Conservation (phyloP, 257 asterid species). For the Fraxinus cuspidata region DNA sequence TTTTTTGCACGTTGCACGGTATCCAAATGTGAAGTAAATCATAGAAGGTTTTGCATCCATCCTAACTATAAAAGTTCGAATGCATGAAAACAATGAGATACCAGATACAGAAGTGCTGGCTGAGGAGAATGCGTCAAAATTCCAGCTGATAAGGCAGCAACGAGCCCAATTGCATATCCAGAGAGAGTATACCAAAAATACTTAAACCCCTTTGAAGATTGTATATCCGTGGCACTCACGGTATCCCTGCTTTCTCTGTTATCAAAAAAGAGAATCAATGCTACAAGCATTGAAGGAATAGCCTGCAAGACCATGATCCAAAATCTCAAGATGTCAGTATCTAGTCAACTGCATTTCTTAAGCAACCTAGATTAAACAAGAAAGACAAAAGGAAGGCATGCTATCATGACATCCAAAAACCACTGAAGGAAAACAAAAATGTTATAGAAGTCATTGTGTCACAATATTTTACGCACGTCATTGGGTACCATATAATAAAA, state of each 20-base stretch:
- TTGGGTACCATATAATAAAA: background rate
- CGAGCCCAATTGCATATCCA: slow-evolving; percentile 85
- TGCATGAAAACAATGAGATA: slow-evolving; percentile 26
- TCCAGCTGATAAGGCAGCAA: slow-evolving; percentile 89
- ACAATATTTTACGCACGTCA: background rate
- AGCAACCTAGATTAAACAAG: slow-evolving; percentile 11
- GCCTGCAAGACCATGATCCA: slow-evolving; percentile 61
- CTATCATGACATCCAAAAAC: background rate
- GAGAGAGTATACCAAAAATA: slow-evolving; percentile 75
- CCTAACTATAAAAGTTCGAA: background rate
- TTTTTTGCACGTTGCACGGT: background rate
- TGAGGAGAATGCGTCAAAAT: slow-evolving; percentile 87
- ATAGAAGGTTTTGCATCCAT: background rate
- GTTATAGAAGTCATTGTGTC: background rate
- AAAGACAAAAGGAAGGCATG: background rate
- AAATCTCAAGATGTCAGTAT: slow-evolving; percentile 24
- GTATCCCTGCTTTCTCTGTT: slow-evolving; percentile 63
- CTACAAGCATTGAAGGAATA: slow-evolving; percentile 96
- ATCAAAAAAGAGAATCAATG: slow-evolving; percentile 88
- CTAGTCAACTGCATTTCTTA: slow-evolving; percentile 1
- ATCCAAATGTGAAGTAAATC: background rate
- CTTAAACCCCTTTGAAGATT: slow-evolving; percentile 55
- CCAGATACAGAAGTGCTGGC: slow-evolving; percentile 93
- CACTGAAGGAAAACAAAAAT: background rate
- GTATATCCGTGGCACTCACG: slow-evolving; percentile 35